These are phyloP conservation scores for Pleurotus platypus DNA, from an alignment of 768 basidiomycete species.

Conservation along the genomic window DNA sequence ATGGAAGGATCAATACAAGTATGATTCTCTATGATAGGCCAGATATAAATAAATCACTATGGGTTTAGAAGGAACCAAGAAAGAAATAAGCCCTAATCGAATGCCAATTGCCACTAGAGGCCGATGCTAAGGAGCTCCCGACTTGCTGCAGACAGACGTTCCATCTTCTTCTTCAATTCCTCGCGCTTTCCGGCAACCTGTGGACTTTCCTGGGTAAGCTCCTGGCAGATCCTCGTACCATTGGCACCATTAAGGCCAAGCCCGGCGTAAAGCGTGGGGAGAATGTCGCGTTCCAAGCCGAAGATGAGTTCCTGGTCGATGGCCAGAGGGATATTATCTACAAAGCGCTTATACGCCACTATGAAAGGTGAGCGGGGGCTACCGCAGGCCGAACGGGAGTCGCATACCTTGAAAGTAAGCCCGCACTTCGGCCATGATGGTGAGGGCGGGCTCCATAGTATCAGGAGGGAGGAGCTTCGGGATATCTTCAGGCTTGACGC, in stretches of 20 bases:
- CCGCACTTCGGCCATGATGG: constrained; percentile 69
- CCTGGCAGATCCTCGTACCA: constrained; percentile 43
- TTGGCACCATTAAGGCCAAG: constrained; percentile 51
- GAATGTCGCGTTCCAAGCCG: constrained; percentile 44
- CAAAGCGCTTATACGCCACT: constrained; percentile 62
- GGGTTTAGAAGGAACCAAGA: no score
- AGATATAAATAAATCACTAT: no score
- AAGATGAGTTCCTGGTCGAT: constrained; percentile 56
- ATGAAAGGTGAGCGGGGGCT: not conserved
- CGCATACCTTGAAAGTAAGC: constrained; percentile 70
- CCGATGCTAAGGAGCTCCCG: constrained; percentile 30
- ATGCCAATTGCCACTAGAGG: not conserved
- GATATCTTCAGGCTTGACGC: constrained; percentile 38
- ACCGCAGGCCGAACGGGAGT: not conserved
- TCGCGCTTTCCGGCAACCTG: constrained; percentile 39
- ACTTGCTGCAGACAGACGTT: constrained; percentile 44
- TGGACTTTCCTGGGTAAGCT: constrained; percentile 50
- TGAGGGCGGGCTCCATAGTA: constrained; percentile 49
- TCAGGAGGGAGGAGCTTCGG: constrained; percentile 48
- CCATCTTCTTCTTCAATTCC: constrained; percentile 47
- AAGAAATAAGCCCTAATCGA: no score
- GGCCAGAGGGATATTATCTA: constrained; percentile 52
- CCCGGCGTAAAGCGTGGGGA: constrained; percentile 40
- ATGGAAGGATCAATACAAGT: no score
- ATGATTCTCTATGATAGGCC: no score